A percentile compares a stretch with the other conserved stretches of the same genome.
Conservation (phyloP, 1,284 basidiomycete genomes). For the Rhizoctonia solani region DNA sequence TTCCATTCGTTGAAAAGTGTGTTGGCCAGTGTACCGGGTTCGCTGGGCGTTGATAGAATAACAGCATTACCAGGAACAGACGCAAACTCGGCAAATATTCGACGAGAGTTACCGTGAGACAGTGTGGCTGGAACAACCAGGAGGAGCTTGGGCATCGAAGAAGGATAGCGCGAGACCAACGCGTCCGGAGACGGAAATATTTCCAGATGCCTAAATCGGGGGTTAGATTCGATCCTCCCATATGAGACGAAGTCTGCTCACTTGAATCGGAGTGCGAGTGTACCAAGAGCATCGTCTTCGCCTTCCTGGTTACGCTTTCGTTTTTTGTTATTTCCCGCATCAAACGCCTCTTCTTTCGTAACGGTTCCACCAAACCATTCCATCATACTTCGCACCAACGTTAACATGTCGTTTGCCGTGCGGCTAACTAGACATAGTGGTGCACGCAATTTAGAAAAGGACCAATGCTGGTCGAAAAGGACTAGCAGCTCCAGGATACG, state of each 20-base stretch:
- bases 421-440: slow-evolving; percentile 92
- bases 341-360: slow-evolving; percentile 73
- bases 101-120: slow-evolving; percentile 89
- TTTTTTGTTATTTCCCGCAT: slow-evolving; percentile 50
- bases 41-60: slow-evolving; percentile 76
- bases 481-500: slow-evolving; percentile 93
- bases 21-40: slow-evolving; percentile 79
- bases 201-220: slow-evolving; percentile 70
- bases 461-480: slow-evolving; percentile 97
- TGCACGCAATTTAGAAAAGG: slow-evolving; percentile 66
- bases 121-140: slow-evolving; percentile 90
- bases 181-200: slow-evolving; percentile 85
- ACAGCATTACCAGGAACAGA: slow-evolving; percentile 81
- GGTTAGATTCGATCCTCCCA: neutral
- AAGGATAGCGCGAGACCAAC: slow-evolving; percentile 79
- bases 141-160: slow-evolving; percentile 88
- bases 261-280: slow-evolving; percentile 76
- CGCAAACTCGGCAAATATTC: slow-evolving; percentile 84
- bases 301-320: slow-evolving; percentile 65
- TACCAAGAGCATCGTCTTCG: slow-evolving; percentile 75
- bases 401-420: slow-evolving; percentile 92
- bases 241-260: slow-evolving; percentile 44
- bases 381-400: slow-evolving; percentile 95
- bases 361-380: slow-evolving; percentile 97
- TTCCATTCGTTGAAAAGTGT: slow-evolving; percentile 89